These are phyloP conservation scores for Dendrobium nobile DNA, from an alignment of 106 monocot species.

Conservation along the genomic window DNA sequence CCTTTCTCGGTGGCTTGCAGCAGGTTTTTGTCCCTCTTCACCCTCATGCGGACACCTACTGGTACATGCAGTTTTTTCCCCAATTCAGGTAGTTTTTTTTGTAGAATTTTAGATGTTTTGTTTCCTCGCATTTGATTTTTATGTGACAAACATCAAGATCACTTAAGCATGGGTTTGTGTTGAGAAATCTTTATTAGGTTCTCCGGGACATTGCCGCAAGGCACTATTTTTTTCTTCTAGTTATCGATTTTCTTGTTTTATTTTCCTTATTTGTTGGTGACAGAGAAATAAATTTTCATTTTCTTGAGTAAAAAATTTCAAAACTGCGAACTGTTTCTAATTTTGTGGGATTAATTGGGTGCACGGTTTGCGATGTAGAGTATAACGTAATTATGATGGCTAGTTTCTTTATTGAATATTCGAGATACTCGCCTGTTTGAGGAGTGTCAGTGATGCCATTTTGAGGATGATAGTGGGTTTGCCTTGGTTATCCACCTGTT, in stretches of 20 bases:
- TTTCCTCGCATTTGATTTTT: not conserved
- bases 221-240: not conserved
- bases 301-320: not conserved
- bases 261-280: not conserved
- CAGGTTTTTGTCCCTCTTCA: no score
- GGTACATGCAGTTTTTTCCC: no score
- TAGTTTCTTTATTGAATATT: not conserved
- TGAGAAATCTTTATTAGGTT: not conserved
- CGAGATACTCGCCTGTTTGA: not conserved
- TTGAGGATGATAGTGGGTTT: not conserved
- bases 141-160: not conserved
- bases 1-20: no score
- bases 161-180: not conserved
- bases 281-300: not conserved
- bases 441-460: not conserved
- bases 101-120: no score
- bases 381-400: not conserved
- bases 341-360: not conserved
- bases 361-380: not conserved
- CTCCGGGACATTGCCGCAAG: not conserved
- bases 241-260: not conserved
- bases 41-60: no score
- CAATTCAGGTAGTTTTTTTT: not conserved
- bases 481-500: not conserved
- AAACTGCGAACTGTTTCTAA: not conserved